Percentiles rank a stretch among this genome's conserved stretches.
Evolutionary conservation across 139 green algal genomes (phyloP).

Genomic region (Trebouxia sp.): DNA sequence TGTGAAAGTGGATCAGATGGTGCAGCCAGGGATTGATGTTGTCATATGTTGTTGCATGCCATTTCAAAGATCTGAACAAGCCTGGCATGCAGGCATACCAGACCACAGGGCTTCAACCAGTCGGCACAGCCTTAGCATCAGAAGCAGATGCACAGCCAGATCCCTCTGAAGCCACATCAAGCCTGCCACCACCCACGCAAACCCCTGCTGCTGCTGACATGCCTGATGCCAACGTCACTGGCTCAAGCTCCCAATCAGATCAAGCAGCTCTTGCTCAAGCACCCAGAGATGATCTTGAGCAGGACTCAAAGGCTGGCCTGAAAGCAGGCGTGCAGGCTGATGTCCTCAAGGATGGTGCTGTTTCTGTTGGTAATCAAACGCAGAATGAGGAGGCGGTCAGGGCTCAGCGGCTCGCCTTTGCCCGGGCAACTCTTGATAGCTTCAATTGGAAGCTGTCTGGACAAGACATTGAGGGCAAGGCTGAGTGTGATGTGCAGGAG

Average conservation of each 20-base stretch:
- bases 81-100: constrained; percentile 1
- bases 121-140: neutral
- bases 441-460: neutral
- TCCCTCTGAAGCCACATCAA: neutral
- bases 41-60: neutral
- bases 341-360: neutral
- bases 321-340: neutral
- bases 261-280: neutral
- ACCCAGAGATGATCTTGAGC: constrained; percentile 3
- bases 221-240: neutral
- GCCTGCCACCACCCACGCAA: neutral
- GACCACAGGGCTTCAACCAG: neutral
- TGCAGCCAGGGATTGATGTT: neutral
- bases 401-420: neutral
- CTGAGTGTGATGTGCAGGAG: constrained; percentile 44
- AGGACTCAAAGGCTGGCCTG: neutral
- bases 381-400: neutral
- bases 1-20: too few species aligned
- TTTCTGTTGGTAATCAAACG: too few species aligned
- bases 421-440: neutral
- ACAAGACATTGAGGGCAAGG: neutral
- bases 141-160: constrained; percentile 15
- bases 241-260: neutral
- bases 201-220: neutral
- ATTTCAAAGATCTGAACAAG: too few species aligned